Percentiles rank a stretch among this genome's conserved stretches.
Conservation (phyloP, 441 rosid species). For the Erodium moschatum region DNA sequence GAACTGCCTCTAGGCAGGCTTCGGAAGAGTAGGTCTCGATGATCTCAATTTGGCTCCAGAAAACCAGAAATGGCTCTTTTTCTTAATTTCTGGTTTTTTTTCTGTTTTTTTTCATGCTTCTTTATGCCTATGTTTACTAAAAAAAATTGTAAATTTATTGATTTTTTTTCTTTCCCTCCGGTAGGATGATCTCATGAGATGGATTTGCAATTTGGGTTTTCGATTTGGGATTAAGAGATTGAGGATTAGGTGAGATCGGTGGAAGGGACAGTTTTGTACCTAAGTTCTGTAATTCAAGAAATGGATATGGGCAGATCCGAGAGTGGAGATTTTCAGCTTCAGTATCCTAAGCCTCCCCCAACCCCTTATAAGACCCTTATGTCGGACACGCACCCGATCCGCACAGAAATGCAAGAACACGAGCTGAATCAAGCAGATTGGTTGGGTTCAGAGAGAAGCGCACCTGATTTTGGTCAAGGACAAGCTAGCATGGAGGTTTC, state of each 20-base stretch:
- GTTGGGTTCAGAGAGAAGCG: constrained; percentile 26
- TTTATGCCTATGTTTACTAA: no score
- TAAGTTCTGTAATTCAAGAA: background rate
- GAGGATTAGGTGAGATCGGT: background rate
- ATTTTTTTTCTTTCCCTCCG: background rate
- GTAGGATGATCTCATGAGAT: constrained; percentile 15
- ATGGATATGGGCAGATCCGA: constrained; percentile 17
- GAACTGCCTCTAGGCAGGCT: background rate
- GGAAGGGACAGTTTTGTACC: constrained; percentile 5
- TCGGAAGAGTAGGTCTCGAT: no score
- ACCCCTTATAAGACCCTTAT: constrained; percentile 32
- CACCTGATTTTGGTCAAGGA: constrained; percentile 24
- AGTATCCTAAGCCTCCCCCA: constrained; percentile 37
- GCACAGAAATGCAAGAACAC: constrained; percentile 22
- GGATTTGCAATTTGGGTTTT: constrained; percentile 10
- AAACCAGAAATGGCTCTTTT: background rate
- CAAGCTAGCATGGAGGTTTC: constrained; percentile 17
- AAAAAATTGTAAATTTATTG: background rate
- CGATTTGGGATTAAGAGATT: background rate
- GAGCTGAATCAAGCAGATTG: constrained; percentile 20
- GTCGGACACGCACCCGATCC: constrained; percentile 18
- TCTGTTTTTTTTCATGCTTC: no score
- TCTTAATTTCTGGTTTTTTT: background rate
- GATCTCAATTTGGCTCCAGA: no score
- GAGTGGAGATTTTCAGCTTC: constrained; percentile 22